Base-by-base conservation (phyloP, 208 protist species). In the Acanthamoeba lenticulata region DNA sequence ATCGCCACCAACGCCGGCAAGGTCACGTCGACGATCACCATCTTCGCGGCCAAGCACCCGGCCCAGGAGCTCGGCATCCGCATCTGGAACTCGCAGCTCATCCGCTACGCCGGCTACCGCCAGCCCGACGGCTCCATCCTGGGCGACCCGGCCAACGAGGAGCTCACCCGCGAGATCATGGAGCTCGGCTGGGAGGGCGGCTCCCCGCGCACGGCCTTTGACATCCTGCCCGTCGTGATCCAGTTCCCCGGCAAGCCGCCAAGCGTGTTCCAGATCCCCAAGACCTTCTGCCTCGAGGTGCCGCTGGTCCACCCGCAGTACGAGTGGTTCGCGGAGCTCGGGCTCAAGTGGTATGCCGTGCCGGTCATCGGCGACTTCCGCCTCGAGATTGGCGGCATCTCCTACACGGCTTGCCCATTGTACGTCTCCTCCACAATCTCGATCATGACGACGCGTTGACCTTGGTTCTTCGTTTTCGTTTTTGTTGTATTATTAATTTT, bases 201-300 rank as follows among this genome's bases (percentile, higher is more conserved):
- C n/a, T 52, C 29, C 49, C 45, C 79, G n/a, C 45, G 79, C 32
- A 67, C 79, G 55, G 79, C 79, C n/a, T 89, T 67, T 34, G 79
- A 89, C 55, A 89, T 89, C 17, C 79, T 89, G n/a, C 79, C 79
- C 45, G 52, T 89, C 45, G 79, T 89, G 34, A 89, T 89, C 36
- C 49, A 89, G 79, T 57, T 89, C 32, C 55, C 49, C 55, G 45
- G 45, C 52, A 24, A 29, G 9, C 19, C 65, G 36, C 65, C 65
- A 13, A 13, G 29, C 65, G 36, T 74, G 13, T 74, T 74, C 65
- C 65, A 74, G 65, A 74, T 74, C 17, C 65, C 65, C 65, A 74
- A 74, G 36, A 74, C 65, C 40, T 89, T 67, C 45, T 42, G n/a
- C 36, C 45, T 89, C 36, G 55, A 89, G 49, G 79, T 89, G n/a